Evolutionary conservation across 1,284 basidiomycete genomes (phyloP).

Genomic region (Leccinum glutinopallens): DNA sequence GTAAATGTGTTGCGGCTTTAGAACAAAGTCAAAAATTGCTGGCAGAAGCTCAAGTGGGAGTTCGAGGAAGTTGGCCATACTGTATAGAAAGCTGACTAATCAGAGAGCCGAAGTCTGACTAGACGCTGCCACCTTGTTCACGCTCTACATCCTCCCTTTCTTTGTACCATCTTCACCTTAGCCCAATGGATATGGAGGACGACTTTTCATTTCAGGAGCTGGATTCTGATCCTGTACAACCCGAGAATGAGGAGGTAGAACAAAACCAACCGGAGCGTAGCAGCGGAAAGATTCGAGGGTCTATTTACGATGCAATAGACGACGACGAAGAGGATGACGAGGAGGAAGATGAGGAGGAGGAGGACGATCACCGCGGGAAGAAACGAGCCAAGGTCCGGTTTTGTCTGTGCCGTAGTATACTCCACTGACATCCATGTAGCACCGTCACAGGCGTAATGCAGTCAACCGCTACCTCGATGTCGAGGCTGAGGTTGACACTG

Average conservation of each 20-base stretch:
- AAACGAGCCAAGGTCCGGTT: slow-evolving; percentile 58
- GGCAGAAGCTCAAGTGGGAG: slow-evolving; percentile 65
- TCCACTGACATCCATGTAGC: slow-evolving; percentile 38
- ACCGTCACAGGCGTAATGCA: slow-evolving; percentile 62
- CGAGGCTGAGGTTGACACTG: slow-evolving; percentile 92
- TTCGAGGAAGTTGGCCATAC: slow-evolving; percentile 46
- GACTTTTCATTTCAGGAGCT: slow-evolving; percentile 43
- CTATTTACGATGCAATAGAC: slow-evolving; percentile 55
- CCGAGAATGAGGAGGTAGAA: slow-evolving; percentile 42
- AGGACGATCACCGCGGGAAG: slow-evolving; percentile 47
- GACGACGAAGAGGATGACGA: slow-evolving; percentile 52
- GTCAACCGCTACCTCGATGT: slow-evolving; percentile 91
- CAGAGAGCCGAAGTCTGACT: background rate
- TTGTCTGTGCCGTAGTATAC: slow-evolving; percentile 1
- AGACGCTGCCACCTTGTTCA: background rate
- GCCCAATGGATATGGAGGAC: slow-evolving; percentile 49
- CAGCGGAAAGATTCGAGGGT: slow-evolving; percentile 37
- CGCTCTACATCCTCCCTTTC: slow-evolving; percentile 1
- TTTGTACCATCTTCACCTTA: slow-evolving; percentile 34
- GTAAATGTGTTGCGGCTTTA: slow-evolving; percentile 54
- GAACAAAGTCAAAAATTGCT: slow-evolving; percentile 49
- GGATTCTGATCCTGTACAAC: slow-evolving; percentile 38
- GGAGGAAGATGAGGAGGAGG: slow-evolving; percentile 49
- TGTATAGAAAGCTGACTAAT: slow-evolving; percentile 31
- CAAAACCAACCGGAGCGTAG: slow-evolving; percentile 35